Base-by-base conservation (phyloP, 805 yeast species). In the Kodamaea fukazawae region DNA sequence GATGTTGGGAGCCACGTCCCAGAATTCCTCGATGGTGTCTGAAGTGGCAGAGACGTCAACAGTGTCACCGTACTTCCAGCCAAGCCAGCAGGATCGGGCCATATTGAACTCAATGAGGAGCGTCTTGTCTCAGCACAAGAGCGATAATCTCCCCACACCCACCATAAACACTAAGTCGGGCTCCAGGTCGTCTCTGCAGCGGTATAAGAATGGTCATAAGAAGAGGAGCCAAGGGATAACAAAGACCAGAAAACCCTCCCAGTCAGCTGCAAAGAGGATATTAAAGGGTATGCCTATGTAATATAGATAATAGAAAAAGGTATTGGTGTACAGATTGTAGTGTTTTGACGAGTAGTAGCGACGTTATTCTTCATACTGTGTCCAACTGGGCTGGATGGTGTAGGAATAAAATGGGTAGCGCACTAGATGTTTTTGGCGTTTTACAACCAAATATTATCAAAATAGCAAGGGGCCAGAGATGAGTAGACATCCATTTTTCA, bases 401-500 rank as follows among this genome's bases (percentile, higher is more conserved):
- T n/a, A n/a, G n/a, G n/a, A n/a, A n/a, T n/a, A n/a, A n/a, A n/a
- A n/a, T n/a, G n/a, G n/a, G n/a, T n/a, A n/a, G 23, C 23, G 23
- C 23, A 20, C 23, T 8, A 5, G 5, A 20, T 8, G 8, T 20
- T 20, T 20, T 20, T 20, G 23, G 23, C 8, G 23, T 20, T 20
- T 20, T 20, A 20, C 8, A 5, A 20, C 23, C 23, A 20, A 20
- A 6, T 20, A 6, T 20, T 20, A 6, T 20, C 23, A 20, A 20
- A 20, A 20, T 6, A 20, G 7, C 8, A 20, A 20, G 23, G 23
- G 23, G 23, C 30, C 12, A 34, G 15, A 16, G 22, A 33, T 38
- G 36, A 38, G 31, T 26, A 41, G 37, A 31, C 67, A 62, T 38
- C 65, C 63, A 9, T 63, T 54, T 41, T 49, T 50, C 14, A 58